These are phyloP conservation scores for Nemania bipapillata DNA, from an alignment of 2,329 filamentous ascomycete genomes.

Conservation along the genomic window DNA sequence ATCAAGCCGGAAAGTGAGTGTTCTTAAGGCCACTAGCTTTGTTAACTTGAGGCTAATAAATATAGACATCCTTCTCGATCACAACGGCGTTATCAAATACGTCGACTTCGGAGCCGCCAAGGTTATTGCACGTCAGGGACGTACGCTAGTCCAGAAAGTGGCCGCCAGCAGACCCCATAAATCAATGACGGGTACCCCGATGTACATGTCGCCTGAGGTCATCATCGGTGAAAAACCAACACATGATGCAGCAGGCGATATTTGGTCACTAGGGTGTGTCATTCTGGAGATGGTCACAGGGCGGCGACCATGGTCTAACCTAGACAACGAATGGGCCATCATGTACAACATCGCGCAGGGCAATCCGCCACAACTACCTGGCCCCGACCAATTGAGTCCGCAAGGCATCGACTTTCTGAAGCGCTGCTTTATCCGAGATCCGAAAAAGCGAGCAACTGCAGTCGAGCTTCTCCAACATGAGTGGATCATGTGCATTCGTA, in stretches of 20 bases:
- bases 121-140: slow-evolving; percentile 92
- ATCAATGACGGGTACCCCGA: slow-evolving; percentile 96
- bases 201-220: slow-evolving; percentile 99
- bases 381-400: slow-evolving; percentile 82
- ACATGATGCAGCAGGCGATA: slow-evolving; percentile 86
- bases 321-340: slow-evolving; percentile 99
- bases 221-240: slow-evolving; percentile 88
- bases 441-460: slow-evolving; percentile 79
- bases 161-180: slow-evolving; percentile 75
- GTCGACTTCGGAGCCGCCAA: slow-evolving; percentile 98
- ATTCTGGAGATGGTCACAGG: slow-evolving; percentile 98
- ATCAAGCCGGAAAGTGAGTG: slow-evolving; percentile 94
- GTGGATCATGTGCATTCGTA: slow-evolving; percentile 79
- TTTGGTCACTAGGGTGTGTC: slow-evolving; percentile 97
- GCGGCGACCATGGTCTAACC: slow-evolving; percentile 88
- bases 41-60: slow-evolving; percentile 42
- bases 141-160: slow-evolving; percentile 78
- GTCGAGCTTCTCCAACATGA: slow-evolving; percentile 92
- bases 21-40: slow-evolving; percentile 24
- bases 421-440: slow-evolving; percentile 87
- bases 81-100: slow-evolving; percentile 98
- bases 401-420: slow-evolving; percentile 88
- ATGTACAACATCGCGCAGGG: slow-evolving; percentile 99
- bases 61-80: slow-evolving; percentile 89
- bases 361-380: slow-evolving; percentile 87